Percentiles rank a stretch among this genome's conserved stretches.
Conservation (phyloP, 2,329 filamentous ascomycete species). For the Fusarium sp. region DNA sequence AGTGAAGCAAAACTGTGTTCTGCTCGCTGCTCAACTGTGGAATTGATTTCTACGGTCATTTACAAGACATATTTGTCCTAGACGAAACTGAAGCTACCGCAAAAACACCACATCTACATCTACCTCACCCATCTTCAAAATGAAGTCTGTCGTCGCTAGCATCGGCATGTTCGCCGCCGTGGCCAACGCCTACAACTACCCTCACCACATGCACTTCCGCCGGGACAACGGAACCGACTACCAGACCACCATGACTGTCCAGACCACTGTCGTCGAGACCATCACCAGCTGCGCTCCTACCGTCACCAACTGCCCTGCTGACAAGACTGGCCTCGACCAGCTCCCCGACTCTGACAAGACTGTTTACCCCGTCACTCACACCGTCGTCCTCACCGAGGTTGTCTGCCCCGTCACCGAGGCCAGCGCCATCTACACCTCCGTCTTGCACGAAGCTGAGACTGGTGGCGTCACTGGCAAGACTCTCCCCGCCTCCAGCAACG, state of each 20-base stretch:
- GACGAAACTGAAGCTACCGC: conserved; percentile 40
- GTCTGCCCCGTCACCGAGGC: conserved; percentile 60
- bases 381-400: conserved; percentile 53
- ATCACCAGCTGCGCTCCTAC: conserved; percentile 68
- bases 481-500: conserved; percentile 39
- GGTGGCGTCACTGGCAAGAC: conserved; percentile 52
- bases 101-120: conserved; percentile 23
- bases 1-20: conserved; percentile 50
- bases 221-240: conserved; percentile 46
- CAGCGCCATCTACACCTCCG: conserved; percentile 54
- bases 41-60: conserved; percentile 50
- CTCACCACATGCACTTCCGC: conserved; percentile 51
- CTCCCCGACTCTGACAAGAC: conserved; percentile 52
- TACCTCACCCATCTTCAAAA: conserved; percentile 49
- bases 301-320: conserved; percentile 66
- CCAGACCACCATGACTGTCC: conserved; percentile 60
- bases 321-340: conserved; percentile 48
- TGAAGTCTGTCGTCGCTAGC: conserved; percentile 59
- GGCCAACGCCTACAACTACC: conserved; percentile 55
- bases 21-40: conserved; percentile 42
- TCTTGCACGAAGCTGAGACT: conserved; percentile 52
- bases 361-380: conserved; percentile 53
- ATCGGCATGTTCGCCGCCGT: conserved; percentile 59
- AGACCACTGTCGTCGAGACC: conserved; percentile 66
- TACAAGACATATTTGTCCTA: conserved; percentile 38